Evolutionary conservation across 1,284 basidiomycete species (phyloP), one percentile per base, ranked within the genome.

Genomic region (Nidula niveotomentosa): DNA sequence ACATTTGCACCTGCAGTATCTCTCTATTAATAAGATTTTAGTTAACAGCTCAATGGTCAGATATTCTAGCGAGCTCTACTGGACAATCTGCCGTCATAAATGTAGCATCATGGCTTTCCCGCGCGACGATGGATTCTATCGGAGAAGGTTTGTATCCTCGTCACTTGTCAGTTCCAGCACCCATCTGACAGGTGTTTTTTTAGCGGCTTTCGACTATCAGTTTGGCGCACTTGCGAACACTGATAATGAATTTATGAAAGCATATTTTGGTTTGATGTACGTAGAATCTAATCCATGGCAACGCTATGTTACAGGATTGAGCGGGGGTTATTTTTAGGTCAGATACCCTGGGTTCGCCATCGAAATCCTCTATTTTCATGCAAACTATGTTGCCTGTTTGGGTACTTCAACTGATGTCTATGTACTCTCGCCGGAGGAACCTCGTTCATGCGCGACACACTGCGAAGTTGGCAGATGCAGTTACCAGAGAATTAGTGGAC

Each of bases 161-260:
- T 39, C 10, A 33, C 36, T 37, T 23, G 23, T 39, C 36, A 23
- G 48, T 52, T 15, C 23, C 35, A 35, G 37, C 9, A 9, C 17
- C 17, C 43, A 50, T 36, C 41, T 39, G 15, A 48, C 52, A 45
- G 51, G 18, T 9, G 44, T 48, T 47, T 33, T 33, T 48, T 17
- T 51, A 79, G 77, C 74, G 57, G 77, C 77, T 3, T 79, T 79
- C 62, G 77, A 79, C 60, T 78, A 78, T 56, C 72, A 77, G n/a
- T 79, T 80, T 59, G 74, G 74, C 47, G 75, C 77, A 0, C 58
- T 79, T n/a, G 62, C 69, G 35, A 69, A 75, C 53, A 65, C 63
- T 3, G 69, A 76, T 53, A 76, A 76, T 55, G 69, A 72, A 55
- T 71, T 80, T 48, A 74, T 75, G 68, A 73, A 73, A 57, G 76